Conservation (phyloP, 1,139 yeast species). For the Hansenula anomala region DNA sequence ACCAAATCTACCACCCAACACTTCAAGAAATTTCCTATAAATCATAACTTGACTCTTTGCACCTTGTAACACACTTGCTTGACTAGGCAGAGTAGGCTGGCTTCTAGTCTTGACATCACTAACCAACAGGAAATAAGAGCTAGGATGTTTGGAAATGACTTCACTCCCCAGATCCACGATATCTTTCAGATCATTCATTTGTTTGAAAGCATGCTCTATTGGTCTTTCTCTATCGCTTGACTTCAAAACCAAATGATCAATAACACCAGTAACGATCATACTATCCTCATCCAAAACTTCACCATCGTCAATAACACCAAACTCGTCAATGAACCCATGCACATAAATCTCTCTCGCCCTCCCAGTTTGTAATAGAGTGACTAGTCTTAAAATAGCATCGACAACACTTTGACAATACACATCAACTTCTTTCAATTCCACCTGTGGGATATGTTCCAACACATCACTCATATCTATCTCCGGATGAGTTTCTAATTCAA, state of each 20-base stretch:
- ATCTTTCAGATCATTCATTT: slow-evolving; percentile 22
- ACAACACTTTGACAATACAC: slow-evolving; percentile 32
- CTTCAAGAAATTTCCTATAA: slow-evolving; percentile 42
- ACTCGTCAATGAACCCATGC: slow-evolving; percentile 44
- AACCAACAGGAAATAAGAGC: slow-evolving; percentile 27
- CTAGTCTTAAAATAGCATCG: slow-evolving; percentile 30
- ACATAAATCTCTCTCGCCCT: slow-evolving; percentile 58
- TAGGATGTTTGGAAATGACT: slow-evolving; percentile 19
- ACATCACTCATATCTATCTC: slow-evolving; percentile 22
- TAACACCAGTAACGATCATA: slow-evolving; percentile 55
- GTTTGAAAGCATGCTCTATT: slow-evolving; percentile 26
- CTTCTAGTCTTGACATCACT: slow-evolving; percentile 60
- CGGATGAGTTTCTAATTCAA: slow-evolving; percentile 40
- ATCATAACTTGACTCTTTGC: slow-evolving; percentile 55
- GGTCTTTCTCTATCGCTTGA: slow-evolving; percentile 18
- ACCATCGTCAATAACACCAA: slow-evolving; percentile 24
- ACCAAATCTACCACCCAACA: slow-evolving; percentile 27
- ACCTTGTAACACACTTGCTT: slow-evolving; percentile 39
- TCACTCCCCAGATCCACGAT: slow-evolving; percentile 21
- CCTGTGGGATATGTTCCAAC: slow-evolving; percentile 21
- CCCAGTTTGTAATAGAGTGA: slow-evolving; percentile 38
- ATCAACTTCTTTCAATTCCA: slow-evolving; percentile 18
- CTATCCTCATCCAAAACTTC: slow-evolving; percentile 18
- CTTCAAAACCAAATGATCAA: slow-evolving; percentile 42
- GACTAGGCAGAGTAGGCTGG: slow-evolving; percentile 37